Evolutionary conservation across 169 alveolate genomes (phyloP).

Genomic region (Theileria orientalis): DNA sequence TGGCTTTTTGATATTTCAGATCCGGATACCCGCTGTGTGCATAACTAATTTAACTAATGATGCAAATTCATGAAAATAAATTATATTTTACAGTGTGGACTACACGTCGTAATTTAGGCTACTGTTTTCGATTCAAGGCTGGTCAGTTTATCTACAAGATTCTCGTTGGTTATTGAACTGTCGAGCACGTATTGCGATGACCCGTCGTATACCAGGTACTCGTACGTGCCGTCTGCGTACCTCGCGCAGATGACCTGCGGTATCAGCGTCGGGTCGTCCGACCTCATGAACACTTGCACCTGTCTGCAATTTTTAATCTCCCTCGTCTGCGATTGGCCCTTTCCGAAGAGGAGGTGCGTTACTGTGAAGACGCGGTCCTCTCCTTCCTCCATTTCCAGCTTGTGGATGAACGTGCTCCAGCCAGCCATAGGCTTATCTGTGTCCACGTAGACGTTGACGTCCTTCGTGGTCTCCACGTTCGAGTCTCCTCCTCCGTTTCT

Average conservation of each 20-base stretch:
- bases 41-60: no score
- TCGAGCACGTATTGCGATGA: no score
- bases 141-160: no score
- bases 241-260: neutral
- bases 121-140: no score
- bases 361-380: neutral
- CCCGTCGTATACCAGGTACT: no score
- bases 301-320: neutral
- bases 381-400: constrained; percentile 1
- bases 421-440: neutral
- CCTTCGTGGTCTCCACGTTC: neutral
- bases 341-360: neutral
- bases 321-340: neutral
- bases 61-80: no score
- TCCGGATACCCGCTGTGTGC: no score
- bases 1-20: no score
- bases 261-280: neutral
- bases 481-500: constrained; percentile 2
- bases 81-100: no score
- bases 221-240: neutral
- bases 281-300: neutral
- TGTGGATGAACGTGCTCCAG: neutral
- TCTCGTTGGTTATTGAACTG: no score
- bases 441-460: constrained; percentile 4
- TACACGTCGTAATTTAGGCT: no score